Percentiles rank a stretch among this genome's conserved stretches.
Evolutionary conservation across 805 yeast species (phyloP).

Genomic region (Saccharomycopsis sp.): DNA sequence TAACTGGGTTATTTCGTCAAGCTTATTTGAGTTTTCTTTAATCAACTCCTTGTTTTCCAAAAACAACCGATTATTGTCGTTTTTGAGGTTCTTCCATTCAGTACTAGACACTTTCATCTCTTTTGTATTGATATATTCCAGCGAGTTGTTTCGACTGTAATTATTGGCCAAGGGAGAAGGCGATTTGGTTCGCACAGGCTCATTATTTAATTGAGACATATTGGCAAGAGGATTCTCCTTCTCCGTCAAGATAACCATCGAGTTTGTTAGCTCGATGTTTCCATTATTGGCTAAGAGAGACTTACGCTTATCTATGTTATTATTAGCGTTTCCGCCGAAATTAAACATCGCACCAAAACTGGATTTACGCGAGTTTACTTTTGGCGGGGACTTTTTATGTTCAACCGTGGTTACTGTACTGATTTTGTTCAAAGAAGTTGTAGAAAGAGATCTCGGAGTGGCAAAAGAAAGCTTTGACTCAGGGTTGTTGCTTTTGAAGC

Average conservation of each 20-base stretch:
- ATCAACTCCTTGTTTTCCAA: constrained; percentile 24
- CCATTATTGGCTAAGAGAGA: constrained; percentile 8
- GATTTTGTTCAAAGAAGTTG: constrained; percentile 17
- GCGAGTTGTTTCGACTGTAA: neutral
- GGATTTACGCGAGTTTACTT: constrained; percentile 1
- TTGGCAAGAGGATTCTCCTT: neutral
- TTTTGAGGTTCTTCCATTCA: constrained; percentile 22
- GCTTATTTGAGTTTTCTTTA: neutral
- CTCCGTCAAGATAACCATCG: constrained; percentile 14
- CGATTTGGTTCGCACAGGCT: neutral
- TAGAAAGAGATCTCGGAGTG: constrained; percentile 12
- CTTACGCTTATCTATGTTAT: too few relatives aligned
- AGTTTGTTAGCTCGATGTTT: constrained; percentile 20
- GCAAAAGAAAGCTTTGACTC: neutral
- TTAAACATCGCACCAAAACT: constrained; percentile 14
- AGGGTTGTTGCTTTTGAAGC: neutral
- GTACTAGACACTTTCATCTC: constrained; percentile 6
- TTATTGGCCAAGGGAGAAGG: neutral
- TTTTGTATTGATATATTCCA: neutral
- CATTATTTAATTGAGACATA: neutral
- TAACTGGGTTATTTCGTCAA: constrained; percentile 16
- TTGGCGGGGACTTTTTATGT: neutral
- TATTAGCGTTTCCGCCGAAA: constrained; percentile 1
- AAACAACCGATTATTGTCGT: constrained; percentile 21
- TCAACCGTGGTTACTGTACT: constrained; percentile 17